Evolutionary conservation across 164 flowering plant species (phyloP), one percentile per base, ranked within the genome.

Genomic region (Dillenia turbinata): DNA sequence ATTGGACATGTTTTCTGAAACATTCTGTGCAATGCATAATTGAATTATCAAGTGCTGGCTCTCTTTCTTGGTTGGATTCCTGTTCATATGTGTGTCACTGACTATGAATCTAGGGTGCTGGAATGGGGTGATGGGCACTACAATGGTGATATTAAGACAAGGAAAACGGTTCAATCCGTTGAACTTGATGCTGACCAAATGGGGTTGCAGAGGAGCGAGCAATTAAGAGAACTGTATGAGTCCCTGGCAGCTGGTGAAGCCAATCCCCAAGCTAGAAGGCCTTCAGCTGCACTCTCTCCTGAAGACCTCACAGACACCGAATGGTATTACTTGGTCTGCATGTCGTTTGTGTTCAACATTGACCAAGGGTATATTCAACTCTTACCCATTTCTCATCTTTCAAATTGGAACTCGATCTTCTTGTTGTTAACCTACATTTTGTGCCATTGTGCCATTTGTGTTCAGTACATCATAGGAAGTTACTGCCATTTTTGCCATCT

Each of bases 291-390:
- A 59, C 75, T 93, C 12, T 88, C 98, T 58, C 98, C 98, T 12
- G 98, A 93, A 81, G 98, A 93, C 72, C 91, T 93, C 44, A 77
- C 90, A 2, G 90, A 88, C 50, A 64, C 87, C 0, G 97, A 93
- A 79, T 90, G 97, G 97, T 90, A 79, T 70, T 90, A 81, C 81
- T 73, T 93, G 78, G 92, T 93, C 58, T 93, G 98, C 83, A 88
- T 92, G 96, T 85, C 96, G 47, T 93, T 93, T 68, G 70, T 71
- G 14, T 90, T 87, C 83, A 70, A 72, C 64, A 64, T 77, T 59
- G 90, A 87, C 57, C 81, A 86, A 71, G 92, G 97, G 97, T 93
- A 84, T 67, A 61, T 67, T 26, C 62, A 56, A 67, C 46, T 69
- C 49, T 54, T 44, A 13, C 9, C 9, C 47, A 7, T 14, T 5